A percentile compares a stretch with the other conserved stretches of the same genome.
These are phyloP conservation scores for Fusarium sp. DNA, from an alignment of 2,329 filamentous ascomycete species.

Conservation along the genomic window DNA sequence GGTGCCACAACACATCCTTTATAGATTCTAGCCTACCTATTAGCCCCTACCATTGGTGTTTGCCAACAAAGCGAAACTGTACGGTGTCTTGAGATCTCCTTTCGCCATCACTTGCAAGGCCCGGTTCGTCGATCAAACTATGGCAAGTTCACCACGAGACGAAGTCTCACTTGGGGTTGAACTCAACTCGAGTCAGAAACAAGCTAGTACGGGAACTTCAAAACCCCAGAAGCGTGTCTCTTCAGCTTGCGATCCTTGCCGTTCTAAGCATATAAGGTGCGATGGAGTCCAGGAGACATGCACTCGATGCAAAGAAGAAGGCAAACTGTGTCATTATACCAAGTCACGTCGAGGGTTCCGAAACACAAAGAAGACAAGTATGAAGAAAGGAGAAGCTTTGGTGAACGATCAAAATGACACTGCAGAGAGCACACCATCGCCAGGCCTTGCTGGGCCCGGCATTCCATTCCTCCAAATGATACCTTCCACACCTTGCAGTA, in stretches of 20 bases:
- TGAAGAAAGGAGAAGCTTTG: constrained; percentile 10
- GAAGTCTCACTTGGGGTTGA: constrained; percentile 3
- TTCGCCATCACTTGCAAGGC: neutral
- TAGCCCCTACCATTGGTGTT: neutral
- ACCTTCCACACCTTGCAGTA: neutral
- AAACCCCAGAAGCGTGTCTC: constrained; percentile 34
- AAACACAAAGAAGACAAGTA: constrained; percentile 23
- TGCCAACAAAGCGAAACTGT: constrained; percentile 10
- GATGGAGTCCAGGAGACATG: constrained; percentile 25
- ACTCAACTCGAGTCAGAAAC: constrained; percentile 4
- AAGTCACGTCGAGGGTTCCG: constrained; percentile 37
- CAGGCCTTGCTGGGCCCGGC: neutral
- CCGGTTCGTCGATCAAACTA: constrained; percentile 13
- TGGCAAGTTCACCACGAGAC: constrained; percentile 16
- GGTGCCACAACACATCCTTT: constrained; percentile 4
- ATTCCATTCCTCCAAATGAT: neutral
- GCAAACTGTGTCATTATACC: constrained; percentile 27
- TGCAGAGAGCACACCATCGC: constrained; percentile 19
- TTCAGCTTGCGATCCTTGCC: constrained; percentile 37
- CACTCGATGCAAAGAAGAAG: constrained; percentile 31
- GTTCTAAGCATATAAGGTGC: constrained; percentile 38
- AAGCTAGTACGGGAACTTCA: constrained; percentile 20
- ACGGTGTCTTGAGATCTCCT: neutral
- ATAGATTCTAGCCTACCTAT: neutral
- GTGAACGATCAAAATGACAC: neutral